phyloP scores from a whole-genome alignment of 2,329 filamentous ascomycete genomes.

The Niveomyces coronatus region DNA sequence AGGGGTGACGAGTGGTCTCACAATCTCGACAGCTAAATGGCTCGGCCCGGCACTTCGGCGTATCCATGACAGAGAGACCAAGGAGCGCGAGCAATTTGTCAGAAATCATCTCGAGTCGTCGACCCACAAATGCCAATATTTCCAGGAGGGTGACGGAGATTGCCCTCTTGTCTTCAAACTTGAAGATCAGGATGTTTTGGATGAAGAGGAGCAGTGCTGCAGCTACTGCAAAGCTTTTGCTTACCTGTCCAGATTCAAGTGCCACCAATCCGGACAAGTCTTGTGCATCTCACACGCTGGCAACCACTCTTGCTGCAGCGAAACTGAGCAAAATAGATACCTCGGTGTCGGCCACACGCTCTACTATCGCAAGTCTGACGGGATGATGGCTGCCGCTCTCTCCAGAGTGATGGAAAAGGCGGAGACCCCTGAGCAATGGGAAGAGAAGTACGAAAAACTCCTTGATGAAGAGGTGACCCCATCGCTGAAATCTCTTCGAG shows the following conservation, averaged over 20 bases:
- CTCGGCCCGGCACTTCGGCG: slow-evolving; percentile 76
- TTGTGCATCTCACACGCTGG: slow-evolving; percentile 78
- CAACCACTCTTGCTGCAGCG: slow-evolving; percentile 67
- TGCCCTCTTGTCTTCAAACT: slow-evolving; percentile 54
- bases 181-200: slow-evolving; percentile 65
- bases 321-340: slow-evolving; percentile 55
- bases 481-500: slow-evolving; percentile 74
- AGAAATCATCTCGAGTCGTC: slow-evolving; percentile 48
- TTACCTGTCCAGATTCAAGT: slow-evolving; percentile 85
- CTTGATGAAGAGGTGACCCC: slow-evolving; percentile 78
- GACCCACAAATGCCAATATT: slow-evolving; percentile 40
- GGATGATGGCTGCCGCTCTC: slow-evolving; percentile 54
- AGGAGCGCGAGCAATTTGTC: slow-evolving; percentile 58
- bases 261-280: slow-evolving; percentile 68
- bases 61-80: slow-evolving; percentile 63
- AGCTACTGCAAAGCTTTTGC: slow-evolving; percentile 84
- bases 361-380: slow-evolving; percentile 65
- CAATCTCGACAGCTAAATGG: slow-evolving; percentile 91
- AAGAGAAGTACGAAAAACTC: slow-evolving; percentile 76
- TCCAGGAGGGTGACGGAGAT: slow-evolving; percentile 34
- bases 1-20: slow-evolving; percentile 54
- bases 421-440: slow-evolving; percentile 76
- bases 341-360: slow-evolving; percentile 61
- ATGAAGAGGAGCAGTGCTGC: slow-evolving; percentile 94
- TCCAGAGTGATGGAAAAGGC: slow-evolving; percentile 81